Evolutionary conservation across 495 filamentous ascomycete genomes (phyloP).

Genomic region (Daldinia decipiens): DNA sequence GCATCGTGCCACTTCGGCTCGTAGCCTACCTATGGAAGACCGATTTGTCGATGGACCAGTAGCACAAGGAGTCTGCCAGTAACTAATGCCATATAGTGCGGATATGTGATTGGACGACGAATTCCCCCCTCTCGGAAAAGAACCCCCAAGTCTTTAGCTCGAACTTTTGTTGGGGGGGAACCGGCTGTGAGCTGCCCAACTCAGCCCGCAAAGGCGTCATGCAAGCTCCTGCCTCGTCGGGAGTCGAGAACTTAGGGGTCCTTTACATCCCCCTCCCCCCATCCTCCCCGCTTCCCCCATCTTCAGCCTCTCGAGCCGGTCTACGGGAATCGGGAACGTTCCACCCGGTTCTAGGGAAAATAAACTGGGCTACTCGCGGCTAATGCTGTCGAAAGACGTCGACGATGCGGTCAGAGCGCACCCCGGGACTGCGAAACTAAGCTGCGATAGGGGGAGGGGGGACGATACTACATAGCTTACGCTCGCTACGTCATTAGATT

Average conservation of each 20-base stretch:
- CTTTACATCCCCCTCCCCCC: not conserved
- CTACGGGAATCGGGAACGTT: conserved; percentile 14
- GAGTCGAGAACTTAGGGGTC: conserved; percentile 19
- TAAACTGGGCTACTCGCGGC: conserved; percentile 20
- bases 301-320: conserved; percentile 5
- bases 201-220: conserved; percentile 26
- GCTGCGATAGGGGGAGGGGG: conserved; percentile 8
- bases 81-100: conserved; percentile 7
- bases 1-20: conserved; percentile 33
- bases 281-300: not conserved
- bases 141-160: conserved; percentile 7
- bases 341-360: conserved; percentile 12
- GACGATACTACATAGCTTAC: conserved; percentile 33
- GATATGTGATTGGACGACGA: conserved; percentile 26
- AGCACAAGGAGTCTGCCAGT: conserved; percentile 19
- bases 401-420: conserved; percentile 19
- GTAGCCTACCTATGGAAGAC: conserved; percentile 18
- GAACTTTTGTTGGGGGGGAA: conserved; percentile 14
- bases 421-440: conserved; percentile 9
- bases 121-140: conserved; percentile 4
- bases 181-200: conserved; percentile 30
- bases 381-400: conserved; percentile 11
- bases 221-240: conserved; percentile 26
- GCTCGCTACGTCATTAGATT: conserved; percentile 39
- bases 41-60: conserved; percentile 34